Percentiles rank a stretch among this genome's conserved stretches.
Evolutionary conservation across 2,329 filamentous ascomycete species (phyloP).

Genomic region (Fusarium sp.): DNA sequence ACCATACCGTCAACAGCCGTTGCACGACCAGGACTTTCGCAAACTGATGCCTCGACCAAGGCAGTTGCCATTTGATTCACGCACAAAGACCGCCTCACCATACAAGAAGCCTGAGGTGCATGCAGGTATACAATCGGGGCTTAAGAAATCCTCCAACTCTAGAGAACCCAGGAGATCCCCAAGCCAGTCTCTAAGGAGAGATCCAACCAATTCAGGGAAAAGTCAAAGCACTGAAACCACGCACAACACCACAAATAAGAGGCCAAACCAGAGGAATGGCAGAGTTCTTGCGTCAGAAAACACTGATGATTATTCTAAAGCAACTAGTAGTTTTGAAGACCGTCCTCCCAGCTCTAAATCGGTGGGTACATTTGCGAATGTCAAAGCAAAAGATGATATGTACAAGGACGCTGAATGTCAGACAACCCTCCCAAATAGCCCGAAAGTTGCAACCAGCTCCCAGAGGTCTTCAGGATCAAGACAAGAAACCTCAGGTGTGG

Average conservation of each 20-base stretch:
- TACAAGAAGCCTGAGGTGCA: neutral
- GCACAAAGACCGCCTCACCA: neutral
- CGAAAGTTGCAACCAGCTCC: neutral
- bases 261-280: neutral
- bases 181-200: neutral
- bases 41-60: constrained; percentile 44
- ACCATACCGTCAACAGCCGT: neutral
- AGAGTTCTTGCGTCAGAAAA: neutral
- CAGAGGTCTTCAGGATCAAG: neutral
- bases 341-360: neutral
- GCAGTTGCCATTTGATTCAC: constrained; percentile 40
- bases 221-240: neutral
- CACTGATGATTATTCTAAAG: neutral
- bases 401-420: constrained; percentile 26
- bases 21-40: constrained; percentile 32
- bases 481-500: neutral
- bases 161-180: neutral
- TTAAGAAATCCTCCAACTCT: neutral
- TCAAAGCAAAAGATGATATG: neutral
- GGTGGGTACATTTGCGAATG: neutral
- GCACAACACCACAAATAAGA: neutral
- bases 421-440: neutral
- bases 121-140: neutral
- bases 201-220: neutral
- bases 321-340: no score